A percentile compares a stretch with the other conserved stretches of the same genome.
phyloP scores from a whole-genome alignment of 2,329 filamentous ascomycete genomes.

The Botryosphaeria dothidea region DNA sequence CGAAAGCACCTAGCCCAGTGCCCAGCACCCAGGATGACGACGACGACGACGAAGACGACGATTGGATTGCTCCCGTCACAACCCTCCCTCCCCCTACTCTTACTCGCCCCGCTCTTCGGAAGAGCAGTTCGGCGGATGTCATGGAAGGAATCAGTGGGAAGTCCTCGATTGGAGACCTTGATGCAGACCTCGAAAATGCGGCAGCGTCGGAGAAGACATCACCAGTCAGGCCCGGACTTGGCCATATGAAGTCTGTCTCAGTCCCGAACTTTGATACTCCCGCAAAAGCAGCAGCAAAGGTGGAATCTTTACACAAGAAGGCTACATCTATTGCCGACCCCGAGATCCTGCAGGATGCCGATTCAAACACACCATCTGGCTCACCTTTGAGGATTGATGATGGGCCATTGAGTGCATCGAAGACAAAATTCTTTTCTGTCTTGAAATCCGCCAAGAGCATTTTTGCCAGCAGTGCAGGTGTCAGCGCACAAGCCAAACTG shows the following conservation, averaged over 20 bases:
- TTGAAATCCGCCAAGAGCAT: conserved; percentile 84
- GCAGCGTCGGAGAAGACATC: conserved; percentile 1
- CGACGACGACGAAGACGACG: conserved; percentile 51
- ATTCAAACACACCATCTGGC: conserved; percentile 58
- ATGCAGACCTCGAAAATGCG: neutral
- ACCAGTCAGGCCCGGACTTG: conserved; percentile 38
- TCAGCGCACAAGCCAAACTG: conserved; percentile 60
- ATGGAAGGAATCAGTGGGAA: conserved; percentile 58
- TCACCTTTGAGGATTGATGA: conserved; percentile 64
- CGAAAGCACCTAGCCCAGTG: conserved; percentile 15
- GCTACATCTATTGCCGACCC: conserved; percentile 48
- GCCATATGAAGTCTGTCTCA: conserved; percentile 65
- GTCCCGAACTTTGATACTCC: conserved; percentile 60
- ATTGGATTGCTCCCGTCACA: conserved; percentile 60
- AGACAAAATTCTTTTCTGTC: conserved; percentile 88
- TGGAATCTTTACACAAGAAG: conserved; percentile 56
- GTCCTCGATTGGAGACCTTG: conserved; percentile 30
- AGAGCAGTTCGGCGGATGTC: conserved; percentile 62
- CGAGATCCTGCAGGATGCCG: conserved; percentile 37
- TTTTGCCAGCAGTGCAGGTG: conserved; percentile 70
- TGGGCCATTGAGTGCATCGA: conserved; percentile 86
- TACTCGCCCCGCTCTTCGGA: conserved; percentile 55
- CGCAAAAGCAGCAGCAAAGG: conserved; percentile 35
- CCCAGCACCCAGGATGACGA: conserved; percentile 23
- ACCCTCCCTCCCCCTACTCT: conserved; percentile 28